phyloP scores from a whole-genome alignment of 805 yeast species.

The Barnettozyma siamensis region DNA sequence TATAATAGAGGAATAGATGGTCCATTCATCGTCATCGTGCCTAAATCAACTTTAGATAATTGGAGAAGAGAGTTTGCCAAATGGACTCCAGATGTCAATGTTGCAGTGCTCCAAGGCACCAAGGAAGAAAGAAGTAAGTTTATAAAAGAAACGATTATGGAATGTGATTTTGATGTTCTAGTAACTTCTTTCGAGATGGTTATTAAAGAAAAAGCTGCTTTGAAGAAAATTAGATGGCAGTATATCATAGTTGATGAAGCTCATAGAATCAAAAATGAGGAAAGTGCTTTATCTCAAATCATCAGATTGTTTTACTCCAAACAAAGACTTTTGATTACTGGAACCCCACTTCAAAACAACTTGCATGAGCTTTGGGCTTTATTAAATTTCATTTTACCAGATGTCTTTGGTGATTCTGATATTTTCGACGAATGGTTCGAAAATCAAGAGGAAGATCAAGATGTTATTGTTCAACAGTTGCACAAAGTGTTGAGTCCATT shows the following conservation, averaged over 20 bases:
- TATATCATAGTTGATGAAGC: constrained; percentile 94
- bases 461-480: constrained; percentile 77
- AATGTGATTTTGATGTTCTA: constrained; percentile 82
- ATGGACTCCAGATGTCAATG: constrained; percentile 95
- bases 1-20: constrained; percentile 76
- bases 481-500: constrained; percentile 89
- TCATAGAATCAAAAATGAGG: constrained; percentile 93
- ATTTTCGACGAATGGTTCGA: constrained; percentile 93
- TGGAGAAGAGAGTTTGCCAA: constrained; percentile 92
- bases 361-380: constrained; percentile 96
- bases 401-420: constrained; percentile 87
- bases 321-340: constrained; percentile 83
- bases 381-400: constrained; percentile 84
- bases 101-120: constrained; percentile 80
- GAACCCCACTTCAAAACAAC: constrained; percentile 94
- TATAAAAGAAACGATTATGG: constrained; percentile 51
- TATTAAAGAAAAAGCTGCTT: constrained; percentile 73
- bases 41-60: constrained; percentile 92
- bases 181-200: constrained; percentile 93
- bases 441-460: constrained; percentile 54
- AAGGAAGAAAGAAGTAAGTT: constrained; percentile 70
- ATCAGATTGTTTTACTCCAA: constrained; percentile 83
- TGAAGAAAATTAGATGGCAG: constrained; percentile 87
- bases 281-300: constrained; percentile 85
- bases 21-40: constrained; percentile 87